phyloP scores from a whole-genome alignment of 257 asterid genomes.

The Handroanthus guayacan region DNA sequence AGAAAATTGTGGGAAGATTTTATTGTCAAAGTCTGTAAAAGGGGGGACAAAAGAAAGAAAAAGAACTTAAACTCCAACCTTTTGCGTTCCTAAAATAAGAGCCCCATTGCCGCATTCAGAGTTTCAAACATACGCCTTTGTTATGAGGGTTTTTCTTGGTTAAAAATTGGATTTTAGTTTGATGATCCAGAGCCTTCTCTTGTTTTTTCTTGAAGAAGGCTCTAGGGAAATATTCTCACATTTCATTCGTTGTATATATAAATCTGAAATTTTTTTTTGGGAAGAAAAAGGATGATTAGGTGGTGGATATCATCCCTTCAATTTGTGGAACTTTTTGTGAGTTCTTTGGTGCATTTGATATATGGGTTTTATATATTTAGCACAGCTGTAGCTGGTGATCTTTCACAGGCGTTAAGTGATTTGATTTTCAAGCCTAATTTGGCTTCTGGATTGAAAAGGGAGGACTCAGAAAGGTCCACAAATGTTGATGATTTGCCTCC shows the following conservation, averaged over 20 bases:
- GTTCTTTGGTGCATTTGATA: constrained; percentile 78
- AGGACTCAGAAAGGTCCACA: constrained; percentile 44
- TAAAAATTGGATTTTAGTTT: constrained; percentile 23
- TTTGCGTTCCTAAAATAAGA: constrained; percentile 21
- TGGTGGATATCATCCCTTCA: constrained; percentile 80
- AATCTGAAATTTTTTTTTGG: neutral
- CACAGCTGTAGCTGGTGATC: constrained; percentile 90
- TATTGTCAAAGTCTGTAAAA: constrained; percentile 33
- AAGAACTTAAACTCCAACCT: neutral
- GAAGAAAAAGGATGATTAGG: constrained; percentile 55
- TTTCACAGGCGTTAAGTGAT: constrained; percentile 77
- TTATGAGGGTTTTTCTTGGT: constrained; percentile 31
- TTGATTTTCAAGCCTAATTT: constrained; percentile 64
- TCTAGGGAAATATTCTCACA: constrained; percentile 33
- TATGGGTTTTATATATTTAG: constrained; percentile 93
- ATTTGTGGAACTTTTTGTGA: constrained; percentile 73
- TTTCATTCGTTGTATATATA: neutral
- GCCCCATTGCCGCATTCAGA: constrained; percentile 18
- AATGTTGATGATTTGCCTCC: constrained; percentile 78
- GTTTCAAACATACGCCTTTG: constrained; percentile 19
- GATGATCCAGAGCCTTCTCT: constrained; percentile 63
- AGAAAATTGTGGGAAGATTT: constrained; percentile 57
- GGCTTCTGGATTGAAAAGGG: constrained; percentile 47
- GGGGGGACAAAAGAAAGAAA: neutral
- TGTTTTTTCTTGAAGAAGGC: constrained; percentile 64